Conservation (phyloP, 2,329 filamentous ascomycete species). For the Chaetothyriales sp. region DNA sequence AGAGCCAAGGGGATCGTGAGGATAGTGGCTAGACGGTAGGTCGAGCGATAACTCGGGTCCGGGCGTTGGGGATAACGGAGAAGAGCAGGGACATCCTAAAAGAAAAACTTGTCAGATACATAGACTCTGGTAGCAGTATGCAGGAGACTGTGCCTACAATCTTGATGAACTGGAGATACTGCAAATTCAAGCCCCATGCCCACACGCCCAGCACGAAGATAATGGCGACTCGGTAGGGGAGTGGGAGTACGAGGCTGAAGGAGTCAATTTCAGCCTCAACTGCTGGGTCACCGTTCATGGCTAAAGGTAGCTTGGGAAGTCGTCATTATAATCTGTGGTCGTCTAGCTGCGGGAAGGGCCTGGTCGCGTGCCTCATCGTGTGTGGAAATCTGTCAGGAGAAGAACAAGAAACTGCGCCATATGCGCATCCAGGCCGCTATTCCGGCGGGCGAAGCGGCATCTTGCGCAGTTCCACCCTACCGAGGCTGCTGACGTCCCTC, state of each 20-base stretch:
- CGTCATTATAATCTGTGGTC: neutral
- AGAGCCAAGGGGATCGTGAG: slow-evolving; percentile 55
- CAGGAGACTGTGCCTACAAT: slow-evolving; percentile 41
- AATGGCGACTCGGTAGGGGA: slow-evolving; percentile 78
- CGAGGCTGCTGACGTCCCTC: neutral
- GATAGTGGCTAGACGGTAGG: slow-evolving; percentile 69
- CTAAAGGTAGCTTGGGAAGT: neutral
- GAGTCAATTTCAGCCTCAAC: slow-evolving; percentile 45
- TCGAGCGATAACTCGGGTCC: slow-evolving; percentile 61
- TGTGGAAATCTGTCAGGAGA: neutral
- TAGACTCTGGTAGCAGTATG: neutral
- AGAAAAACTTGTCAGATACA: slow-evolving; percentile 14
- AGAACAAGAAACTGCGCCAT: neutral
- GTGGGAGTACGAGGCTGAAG: slow-evolving; percentile 72
- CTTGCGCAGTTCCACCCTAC: slow-evolving; percentile 2
- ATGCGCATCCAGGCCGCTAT: neutral
- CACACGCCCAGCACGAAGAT: slow-evolving; percentile 78
- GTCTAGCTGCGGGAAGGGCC: neutral
- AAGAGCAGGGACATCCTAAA: slow-evolving; percentile 63
- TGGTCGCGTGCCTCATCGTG: neutral
- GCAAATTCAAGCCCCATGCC: slow-evolving; percentile 88
- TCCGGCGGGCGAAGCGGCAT: slow-evolving; percentile 5
- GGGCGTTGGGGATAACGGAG: slow-evolving; percentile 71
- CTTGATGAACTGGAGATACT: slow-evolving; percentile 62
- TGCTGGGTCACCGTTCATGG: slow-evolving; percentile 17